phyloP scores from a whole-genome alignment of 2,329 filamentous ascomycete genomes.

The Aspergillus persii region DNA sequence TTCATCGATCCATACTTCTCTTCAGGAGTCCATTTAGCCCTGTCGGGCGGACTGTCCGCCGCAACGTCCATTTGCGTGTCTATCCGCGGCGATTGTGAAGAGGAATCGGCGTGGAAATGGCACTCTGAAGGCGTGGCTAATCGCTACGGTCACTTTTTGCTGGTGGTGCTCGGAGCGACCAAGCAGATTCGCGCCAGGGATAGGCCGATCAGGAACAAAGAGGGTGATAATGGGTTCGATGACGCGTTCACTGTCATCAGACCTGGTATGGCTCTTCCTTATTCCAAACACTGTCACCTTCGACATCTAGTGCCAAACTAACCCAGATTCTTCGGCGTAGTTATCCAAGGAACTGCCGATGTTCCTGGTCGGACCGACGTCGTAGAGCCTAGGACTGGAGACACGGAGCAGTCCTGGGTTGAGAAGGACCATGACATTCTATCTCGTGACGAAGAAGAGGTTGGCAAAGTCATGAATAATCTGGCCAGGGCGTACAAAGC shows the following conservation, averaged over 20 bases:
- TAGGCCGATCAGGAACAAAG: neutral
- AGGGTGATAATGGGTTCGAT: slow-evolving; percentile 2
- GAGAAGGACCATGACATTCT: neutral
- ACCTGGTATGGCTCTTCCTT: neutral
- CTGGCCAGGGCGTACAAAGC: neutral
- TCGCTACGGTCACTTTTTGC: slow-evolving; percentile 48
- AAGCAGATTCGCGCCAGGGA: slow-evolving; percentile 13
- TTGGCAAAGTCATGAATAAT: neutral
- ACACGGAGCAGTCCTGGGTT: neutral
- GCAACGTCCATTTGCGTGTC: slow-evolving; percentile 40
- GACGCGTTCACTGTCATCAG: neutral
- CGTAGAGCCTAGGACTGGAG: neutral
- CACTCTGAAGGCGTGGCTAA: slow-evolving; percentile 46
- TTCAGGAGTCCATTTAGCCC: slow-evolving; percentile 49
- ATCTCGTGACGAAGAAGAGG: neutral
- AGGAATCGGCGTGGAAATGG: slow-evolving; percentile 39
- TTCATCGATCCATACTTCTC: slow-evolving; percentile 53
- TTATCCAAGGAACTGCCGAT: neutral
- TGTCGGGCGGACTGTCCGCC: slow-evolving; percentile 45
- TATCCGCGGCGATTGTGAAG: slow-evolving; percentile 30
- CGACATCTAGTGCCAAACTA: too few species aligned
- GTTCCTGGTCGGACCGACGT: neutral
- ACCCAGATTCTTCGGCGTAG: neutral
- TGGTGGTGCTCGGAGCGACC: slow-evolving; percentile 29
- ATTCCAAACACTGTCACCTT: too few species aligned